phyloP scores from a whole-genome alignment of 2,329 filamentous ascomycete species.

The Fonsecaea nubica region DNA sequence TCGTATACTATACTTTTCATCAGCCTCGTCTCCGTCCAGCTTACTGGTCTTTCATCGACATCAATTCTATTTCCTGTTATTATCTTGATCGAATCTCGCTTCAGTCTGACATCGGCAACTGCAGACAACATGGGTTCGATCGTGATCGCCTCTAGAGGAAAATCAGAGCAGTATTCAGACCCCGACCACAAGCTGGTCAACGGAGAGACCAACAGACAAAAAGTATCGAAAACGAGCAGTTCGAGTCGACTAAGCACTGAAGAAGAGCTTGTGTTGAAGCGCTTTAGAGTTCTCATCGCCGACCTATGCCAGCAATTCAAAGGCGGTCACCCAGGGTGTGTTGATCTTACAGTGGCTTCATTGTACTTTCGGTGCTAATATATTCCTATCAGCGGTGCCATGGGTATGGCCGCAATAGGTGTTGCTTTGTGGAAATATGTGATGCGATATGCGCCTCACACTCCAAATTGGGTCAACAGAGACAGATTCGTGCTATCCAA shows the following conservation, averaged over 20 bases:
- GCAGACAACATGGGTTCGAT: no score
- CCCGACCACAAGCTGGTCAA: background rate
- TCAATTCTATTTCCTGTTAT: no score
- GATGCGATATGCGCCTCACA: conserved; percentile 66
- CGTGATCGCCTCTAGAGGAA: no score
- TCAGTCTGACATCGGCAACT: no score
- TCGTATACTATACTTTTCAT: no score
- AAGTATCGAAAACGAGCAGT: background rate
- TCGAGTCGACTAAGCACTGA: conserved; percentile 3
- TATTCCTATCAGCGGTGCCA: conserved; percentile 54
- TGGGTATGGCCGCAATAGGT: conserved; percentile 68
- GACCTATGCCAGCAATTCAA: conserved; percentile 74
- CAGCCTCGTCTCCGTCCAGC: no score
- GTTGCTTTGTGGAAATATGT: conserved; percentile 67
- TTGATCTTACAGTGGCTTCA: background rate
- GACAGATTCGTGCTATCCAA: conserved; percentile 70
- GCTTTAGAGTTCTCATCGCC: conserved; percentile 68
- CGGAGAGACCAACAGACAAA: background rate
- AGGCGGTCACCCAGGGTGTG: conserved; percentile 71
- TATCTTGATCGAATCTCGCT: no score
- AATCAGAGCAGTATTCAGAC: no score
- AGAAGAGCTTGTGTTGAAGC: conserved; percentile 62
- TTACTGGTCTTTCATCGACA: no score
- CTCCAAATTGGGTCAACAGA: conserved; percentile 65
- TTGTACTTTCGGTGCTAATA: background rate